Evolutionary conservation across 2,329 filamentous ascomycete species (phyloP).

Genomic region (Colletotrichum liriopes): DNA sequence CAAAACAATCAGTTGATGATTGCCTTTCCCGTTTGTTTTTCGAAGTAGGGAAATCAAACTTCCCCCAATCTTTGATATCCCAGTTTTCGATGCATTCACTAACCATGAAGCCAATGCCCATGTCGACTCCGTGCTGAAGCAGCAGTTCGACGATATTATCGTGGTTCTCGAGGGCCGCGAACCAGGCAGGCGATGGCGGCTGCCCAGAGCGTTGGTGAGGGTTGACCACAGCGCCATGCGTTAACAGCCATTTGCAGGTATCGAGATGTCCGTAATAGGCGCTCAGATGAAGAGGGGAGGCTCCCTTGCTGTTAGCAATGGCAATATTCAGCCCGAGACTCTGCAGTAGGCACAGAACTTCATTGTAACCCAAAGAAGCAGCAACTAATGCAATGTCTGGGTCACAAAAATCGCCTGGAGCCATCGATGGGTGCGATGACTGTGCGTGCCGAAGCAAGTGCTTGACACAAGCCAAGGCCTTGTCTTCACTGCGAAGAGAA

Average conservation of each 20-base stretch:
- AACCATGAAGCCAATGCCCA: not conserved
- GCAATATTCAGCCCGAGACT: not conserved
- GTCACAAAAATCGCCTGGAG: not conserved
- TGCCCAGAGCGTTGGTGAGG: accelerated
- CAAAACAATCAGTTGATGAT: no score
- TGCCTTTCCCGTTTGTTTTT: no score
- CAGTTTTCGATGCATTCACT: no score
- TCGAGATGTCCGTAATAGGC: not conserved
- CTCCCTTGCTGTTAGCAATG: not conserved
- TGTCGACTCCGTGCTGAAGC: not conserved
- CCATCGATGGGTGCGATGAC: not conserved
- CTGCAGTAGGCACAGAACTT: not conserved
- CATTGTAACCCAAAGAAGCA: not conserved
- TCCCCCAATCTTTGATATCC: no score
- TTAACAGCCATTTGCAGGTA: conserved; percentile 10
- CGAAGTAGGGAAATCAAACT: no score
- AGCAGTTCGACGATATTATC: not conserved
- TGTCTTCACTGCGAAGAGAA: not conserved
- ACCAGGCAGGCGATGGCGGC: not conserved
- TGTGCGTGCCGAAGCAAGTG: not conserved
- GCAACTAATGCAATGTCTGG: not conserved
- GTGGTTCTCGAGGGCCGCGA: not conserved
- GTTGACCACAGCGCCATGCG: not conserved
- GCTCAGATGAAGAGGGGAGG: not conserved
- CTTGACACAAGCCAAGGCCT: not conserved